Percentiles rank a stretch among this genome's conserved stretches.
Conservation (phyloP, 257 asterid genomes). For the Jaltomata sinuosa region DNA sequence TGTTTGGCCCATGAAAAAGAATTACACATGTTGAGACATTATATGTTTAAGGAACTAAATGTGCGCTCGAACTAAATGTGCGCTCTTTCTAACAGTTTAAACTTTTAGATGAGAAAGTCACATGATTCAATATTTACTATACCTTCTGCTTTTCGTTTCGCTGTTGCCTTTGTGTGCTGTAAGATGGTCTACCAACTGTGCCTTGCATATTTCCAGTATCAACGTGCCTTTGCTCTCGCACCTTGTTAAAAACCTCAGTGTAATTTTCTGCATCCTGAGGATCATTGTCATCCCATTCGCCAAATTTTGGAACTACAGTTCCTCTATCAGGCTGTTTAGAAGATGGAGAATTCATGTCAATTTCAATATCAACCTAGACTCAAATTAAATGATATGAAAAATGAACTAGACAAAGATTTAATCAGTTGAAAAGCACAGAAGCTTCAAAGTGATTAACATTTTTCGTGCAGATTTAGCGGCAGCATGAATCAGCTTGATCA, state of each 20-base stretch:
- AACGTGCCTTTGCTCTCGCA: conserved; percentile 38
- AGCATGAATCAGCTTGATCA: background rate
- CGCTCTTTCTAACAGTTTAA: background rate
- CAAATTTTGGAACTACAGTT: conserved; percentile 77
- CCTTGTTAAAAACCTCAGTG: conserved; percentile 56
- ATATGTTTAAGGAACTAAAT: background rate
- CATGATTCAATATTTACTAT: background rate
- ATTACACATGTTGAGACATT: background rate
- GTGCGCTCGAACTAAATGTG: background rate
- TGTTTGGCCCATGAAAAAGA: background rate
- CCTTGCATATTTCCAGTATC: conserved; percentile 28
- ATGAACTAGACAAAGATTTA: background rate
- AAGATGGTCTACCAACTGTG: conserved; percentile 21
- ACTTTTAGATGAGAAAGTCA: background rate
- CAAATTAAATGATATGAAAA: background rate
- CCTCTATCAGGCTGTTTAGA: conserved; percentile 21
- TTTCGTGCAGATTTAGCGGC: background rate
- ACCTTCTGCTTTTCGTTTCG: background rate
- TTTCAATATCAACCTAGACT: background rate
- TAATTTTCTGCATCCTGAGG: conserved; percentile 70
- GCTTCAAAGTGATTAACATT: background rate
- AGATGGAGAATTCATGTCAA: background rate
- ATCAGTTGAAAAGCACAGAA: background rate
- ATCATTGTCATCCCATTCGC: conserved; percentile 69
- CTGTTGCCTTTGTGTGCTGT: conserved; percentile 10